Evolutionary conservation across 1,284 basidiomycete genomes (phyloP).

Genomic region (Mrakiaceae sp.): DNA sequence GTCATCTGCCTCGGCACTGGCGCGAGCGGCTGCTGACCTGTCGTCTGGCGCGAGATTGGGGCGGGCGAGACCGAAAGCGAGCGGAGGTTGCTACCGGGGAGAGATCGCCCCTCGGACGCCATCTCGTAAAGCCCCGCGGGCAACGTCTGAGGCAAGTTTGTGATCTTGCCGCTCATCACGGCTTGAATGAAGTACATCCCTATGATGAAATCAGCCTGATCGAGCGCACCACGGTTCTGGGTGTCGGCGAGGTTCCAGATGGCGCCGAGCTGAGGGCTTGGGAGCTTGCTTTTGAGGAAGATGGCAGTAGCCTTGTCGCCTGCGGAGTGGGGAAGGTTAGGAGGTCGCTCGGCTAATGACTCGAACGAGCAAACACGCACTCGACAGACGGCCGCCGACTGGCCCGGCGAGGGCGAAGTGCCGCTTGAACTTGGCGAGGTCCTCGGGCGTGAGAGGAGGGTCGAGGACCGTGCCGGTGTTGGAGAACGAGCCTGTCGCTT

Average conservation of each 20-base stretch:
- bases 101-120: constrained; percentile 45
- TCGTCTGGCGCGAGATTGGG: constrained; percentile 25
- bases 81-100: constrained; percentile 19
- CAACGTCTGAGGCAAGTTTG: constrained; percentile 61
- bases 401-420: constrained; percentile 71
- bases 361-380: background rate
- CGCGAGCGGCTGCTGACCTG: constrained; percentile 17
- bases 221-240: constrained; percentile 78
- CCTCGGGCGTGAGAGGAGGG: constrained; percentile 62
- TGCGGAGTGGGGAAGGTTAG: constrained; percentile 23
- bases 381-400: constrained; percentile 60
- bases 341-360: background rate
- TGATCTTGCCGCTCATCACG: constrained; percentile 68
- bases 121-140: constrained; percentile 89
- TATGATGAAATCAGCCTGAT: constrained; percentile 85
- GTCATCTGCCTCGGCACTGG: constrained; percentile 18
- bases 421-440: constrained; percentile 68
- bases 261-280: constrained; percentile 78
- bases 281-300: constrained; percentile 85
- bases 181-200: constrained; percentile 89
- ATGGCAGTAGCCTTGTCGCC: constrained; percentile 86
- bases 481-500: constrained; percentile 33
- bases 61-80: constrained; percentile 16
- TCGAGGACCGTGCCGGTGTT: constrained; percentile 24
- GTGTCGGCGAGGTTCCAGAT: constrained; percentile 97